phyloP scores from a whole-genome alignment of 2,329 filamentous ascomycete species.

The Gnomoniopsis sp. region DNA sequence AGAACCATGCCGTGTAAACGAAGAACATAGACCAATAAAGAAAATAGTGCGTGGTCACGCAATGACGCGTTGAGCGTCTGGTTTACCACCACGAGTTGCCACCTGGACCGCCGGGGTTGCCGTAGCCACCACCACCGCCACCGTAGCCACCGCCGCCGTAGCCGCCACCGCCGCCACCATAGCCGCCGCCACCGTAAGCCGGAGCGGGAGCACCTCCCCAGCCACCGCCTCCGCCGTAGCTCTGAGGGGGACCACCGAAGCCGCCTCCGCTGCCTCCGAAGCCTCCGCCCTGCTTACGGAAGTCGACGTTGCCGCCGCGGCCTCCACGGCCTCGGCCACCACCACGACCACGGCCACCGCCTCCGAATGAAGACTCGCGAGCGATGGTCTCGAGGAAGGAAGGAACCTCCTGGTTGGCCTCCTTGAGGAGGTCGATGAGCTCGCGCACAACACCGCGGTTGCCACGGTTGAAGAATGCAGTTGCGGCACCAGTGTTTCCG shows the following conservation, averaged over 20 bases:
- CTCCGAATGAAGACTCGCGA: constrained; percentile 84
- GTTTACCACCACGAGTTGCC: constrained; percentile 68
- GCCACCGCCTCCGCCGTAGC: constrained; percentile 30
- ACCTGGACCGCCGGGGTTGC: constrained; percentile 63
- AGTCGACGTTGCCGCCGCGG: constrained; percentile 53
- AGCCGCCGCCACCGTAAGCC: constrained; percentile 33
- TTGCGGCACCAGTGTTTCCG: constrained; percentile 96
- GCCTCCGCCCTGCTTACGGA: constrained; percentile 42
- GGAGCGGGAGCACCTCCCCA: constrained; percentile 32
- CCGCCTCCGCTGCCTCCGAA: constrained; percentile 41
- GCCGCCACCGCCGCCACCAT: constrained; percentile 34
- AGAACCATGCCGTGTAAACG: constrained; percentile 21
- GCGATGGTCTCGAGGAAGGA: constrained; percentile 95
- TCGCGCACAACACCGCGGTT: constrained; percentile 98
- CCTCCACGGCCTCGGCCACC: constrained; percentile 63
- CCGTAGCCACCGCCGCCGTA: constrained; percentile 45
- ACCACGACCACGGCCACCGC: constrained; percentile 60
- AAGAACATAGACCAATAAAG: constrained; percentile 21
- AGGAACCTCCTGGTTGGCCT: constrained; percentile 96
- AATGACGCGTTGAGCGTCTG: constrained; percentile 12
- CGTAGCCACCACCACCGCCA: constrained; percentile 56
- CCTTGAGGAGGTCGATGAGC: constrained; percentile 94
- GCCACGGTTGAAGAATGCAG: constrained; percentile 99
- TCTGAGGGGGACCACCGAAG: constrained; percentile 29
- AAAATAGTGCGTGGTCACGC: constrained; percentile 3